Base-by-base conservation (phyloP, 2,329 filamentous ascomycete genomes). In the Ceratocystis alfenasii region DNA sequence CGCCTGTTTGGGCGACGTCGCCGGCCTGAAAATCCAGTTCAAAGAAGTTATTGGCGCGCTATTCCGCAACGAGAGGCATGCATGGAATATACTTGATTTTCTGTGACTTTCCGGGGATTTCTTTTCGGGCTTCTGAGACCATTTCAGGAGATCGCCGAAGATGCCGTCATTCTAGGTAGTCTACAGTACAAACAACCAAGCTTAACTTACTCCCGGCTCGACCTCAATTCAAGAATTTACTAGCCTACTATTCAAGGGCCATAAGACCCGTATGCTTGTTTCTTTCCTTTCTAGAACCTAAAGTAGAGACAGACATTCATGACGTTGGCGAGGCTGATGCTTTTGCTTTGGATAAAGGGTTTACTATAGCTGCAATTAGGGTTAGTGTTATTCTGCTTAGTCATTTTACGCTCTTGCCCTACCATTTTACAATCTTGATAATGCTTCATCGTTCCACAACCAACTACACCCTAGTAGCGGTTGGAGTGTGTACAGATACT, bases 351-450 rank as follows among this genome's bases (percentile, higher is more conserved):
- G 20, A 10, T 5, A 15, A 20, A 15, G 10, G 20, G 48, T 10
- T 15, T 25, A 15, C 25, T 3, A 2, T 2, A 28, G 5, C 15
- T 5, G 17, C 1, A 2, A 3, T 2, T 48, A 48, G 45, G 45
- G 45, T 48, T 48, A 48, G 17, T 8, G 10, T 6, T 12, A 10
- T 2, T 10, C n/a, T 57, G 55, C 25, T 36, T 59, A 59, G 28
- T 59, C 55, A 59, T 4, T 41, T 41, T 12, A 3, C 15, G 8
- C 17, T 8, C 2, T 7, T 2, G 25, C 12, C 15, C n/a, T 59
- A 25, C 25, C 5, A 59, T 36, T 59, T 59, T 36, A n/a, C 55
- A n/a, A 59, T 33, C 15, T 59, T 22, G n/a, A 59, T 59, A 59
- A 33, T 30, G 28, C 55, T 59, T 59, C 55, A 59, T 44, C 7